phyloP scores from a whole-genome alignment of 2,329 filamentous ascomycete species.

The Pseudogymnoascus destructans region DNA sequence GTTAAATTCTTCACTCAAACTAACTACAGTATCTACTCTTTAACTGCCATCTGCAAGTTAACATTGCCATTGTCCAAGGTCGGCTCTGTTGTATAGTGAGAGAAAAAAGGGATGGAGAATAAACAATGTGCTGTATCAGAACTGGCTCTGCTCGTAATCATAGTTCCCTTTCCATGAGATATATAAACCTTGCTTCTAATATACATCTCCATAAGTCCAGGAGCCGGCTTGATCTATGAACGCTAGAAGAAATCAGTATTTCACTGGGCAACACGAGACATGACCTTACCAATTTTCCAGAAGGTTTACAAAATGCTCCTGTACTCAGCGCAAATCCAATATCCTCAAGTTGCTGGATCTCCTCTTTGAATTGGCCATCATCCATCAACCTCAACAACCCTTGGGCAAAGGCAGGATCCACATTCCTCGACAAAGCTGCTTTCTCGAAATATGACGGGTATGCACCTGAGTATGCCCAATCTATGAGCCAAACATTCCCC shows the following conservation, averaged over 20 bases:
- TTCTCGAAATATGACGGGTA: constrained; percentile 16
- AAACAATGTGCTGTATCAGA: neutral
- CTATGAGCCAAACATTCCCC: constrained; percentile 15
- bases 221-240: neutral
- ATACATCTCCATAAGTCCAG: neutral
- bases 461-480: constrained; percentile 13
- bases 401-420: constrained; percentile 1
- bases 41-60: no score
- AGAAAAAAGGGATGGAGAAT: no score
- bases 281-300: constrained; percentile 5
- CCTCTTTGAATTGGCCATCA: constrained; percentile 2
- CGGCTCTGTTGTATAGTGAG: no score
- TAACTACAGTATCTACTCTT: no score
- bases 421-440: constrained; percentile 4
- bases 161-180: neutral
- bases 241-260: constrained; percentile 16
- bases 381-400: neutral
- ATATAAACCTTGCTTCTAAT: neutral
- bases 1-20: no score
- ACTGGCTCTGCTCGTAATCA: neutral
- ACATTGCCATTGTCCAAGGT: no score
- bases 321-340: constrained; percentile 2
- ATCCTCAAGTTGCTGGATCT: neutral
- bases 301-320: constrained; percentile 5
- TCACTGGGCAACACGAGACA: neutral